Percentiles rank a stretch among this genome's conserved stretches.
Evolutionary conservation across 1,284 basidiomycete genomes (phyloP).

Genomic region (Taiwanofungus camphoratus): DNA sequence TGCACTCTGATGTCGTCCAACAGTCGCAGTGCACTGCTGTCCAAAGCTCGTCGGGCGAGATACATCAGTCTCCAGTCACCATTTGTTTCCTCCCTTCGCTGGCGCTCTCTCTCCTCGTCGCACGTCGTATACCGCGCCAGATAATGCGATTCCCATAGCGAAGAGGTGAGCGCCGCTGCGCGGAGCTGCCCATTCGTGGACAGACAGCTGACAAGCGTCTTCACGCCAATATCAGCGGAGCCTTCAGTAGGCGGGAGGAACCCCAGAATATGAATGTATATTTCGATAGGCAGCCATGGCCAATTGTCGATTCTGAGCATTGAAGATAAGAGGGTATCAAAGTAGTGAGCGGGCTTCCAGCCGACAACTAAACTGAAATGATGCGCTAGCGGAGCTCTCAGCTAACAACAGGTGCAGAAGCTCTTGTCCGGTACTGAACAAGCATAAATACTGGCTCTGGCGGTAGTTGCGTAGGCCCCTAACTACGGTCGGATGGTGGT

Average conservation of each 20-base stretch:
- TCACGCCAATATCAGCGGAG: slow-evolving; percentile 20
- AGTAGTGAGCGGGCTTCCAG: too few relatives aligned
- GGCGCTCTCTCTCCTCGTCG: slow-evolving; percentile 31
- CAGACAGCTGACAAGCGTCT: slow-evolving; percentile 26
- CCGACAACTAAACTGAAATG: too few relatives aligned
- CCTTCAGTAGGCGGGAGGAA: slow-evolving; percentile 25
- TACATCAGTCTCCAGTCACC: slow-evolving; percentile 45
- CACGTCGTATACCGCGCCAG: slow-evolving; percentile 38
- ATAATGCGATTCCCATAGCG: slow-evolving; percentile 50
- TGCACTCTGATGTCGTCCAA: slow-evolving; percentile 35
- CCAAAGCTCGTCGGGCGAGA: slow-evolving; percentile 36
- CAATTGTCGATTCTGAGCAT: not conserved
- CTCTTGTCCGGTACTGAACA: too few relatives aligned
- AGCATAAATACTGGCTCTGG: too few relatives aligned
- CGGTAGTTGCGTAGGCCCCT: too few relatives aligned
- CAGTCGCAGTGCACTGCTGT: slow-evolving; percentile 35
- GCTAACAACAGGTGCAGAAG: too few relatives aligned
- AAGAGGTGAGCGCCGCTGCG: slow-evolving; percentile 23
- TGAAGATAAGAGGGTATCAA: not conserved
- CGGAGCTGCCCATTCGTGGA: slow-evolving; percentile 23
- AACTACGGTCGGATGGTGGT: too few relatives aligned
- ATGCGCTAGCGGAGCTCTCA: too few relatives aligned
- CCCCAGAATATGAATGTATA: slow-evolving; percentile 23
- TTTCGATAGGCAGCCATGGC: slow-evolving; percentile 20
- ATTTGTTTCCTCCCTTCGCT: slow-evolving; percentile 24